Evolutionary conservation across 2,329 filamentous ascomycete species (phyloP), one percentile per base, ranked within the genome.

Genomic region (Verticillium nubilum): DNA sequence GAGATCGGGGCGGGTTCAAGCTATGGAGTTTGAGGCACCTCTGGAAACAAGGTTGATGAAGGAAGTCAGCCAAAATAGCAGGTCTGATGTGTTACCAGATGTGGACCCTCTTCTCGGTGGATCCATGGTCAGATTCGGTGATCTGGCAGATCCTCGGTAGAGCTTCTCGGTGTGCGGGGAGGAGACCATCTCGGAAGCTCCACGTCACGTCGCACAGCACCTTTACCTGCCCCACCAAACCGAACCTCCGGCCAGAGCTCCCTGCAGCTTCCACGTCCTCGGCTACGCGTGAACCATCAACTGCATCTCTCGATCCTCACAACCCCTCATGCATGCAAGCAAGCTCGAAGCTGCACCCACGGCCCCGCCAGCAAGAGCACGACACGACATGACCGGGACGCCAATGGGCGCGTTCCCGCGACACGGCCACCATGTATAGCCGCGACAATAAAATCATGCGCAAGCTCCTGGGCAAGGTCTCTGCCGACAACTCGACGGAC

Each of bases 371-470:
- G n/a, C n/a, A 47, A n/a, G 19, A 47, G 42, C n/a, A 47, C 42
- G 12, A 7, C 23, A 47, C 52, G 52, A 53, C 52, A 53, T 53
- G 52, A 28, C 17, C 12, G 52, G 56, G 54, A 56, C 59, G 60
- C 58, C 52, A 58, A 76, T 75, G 74, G 74, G 71, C 70, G 68
- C 67, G 61, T 65, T 61, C 63, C 62, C 62, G 64, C 64, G 61
- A 66, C 66, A 59, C 66, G 64, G 63, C 65, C 63, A 70, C 59
- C 63, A 82, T 81, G 79, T 82, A 82, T 72, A 82, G 78, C 63
- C 78, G 75, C 71, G 75, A 83, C 65, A 80, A 78, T 62, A 81
- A 76, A 72, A 83, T 84, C 63, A 84, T 86, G 79, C 81, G 83
- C 69, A 83, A 85, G 74, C 79, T 86, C 26, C 79, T 86, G 31